A percentile compares a stretch with the other conserved stretches of the same genome.
Evolutionary conservation across 176 grass and related monocot species (phyloP).

Genomic region (Carex littledalei): DNA sequence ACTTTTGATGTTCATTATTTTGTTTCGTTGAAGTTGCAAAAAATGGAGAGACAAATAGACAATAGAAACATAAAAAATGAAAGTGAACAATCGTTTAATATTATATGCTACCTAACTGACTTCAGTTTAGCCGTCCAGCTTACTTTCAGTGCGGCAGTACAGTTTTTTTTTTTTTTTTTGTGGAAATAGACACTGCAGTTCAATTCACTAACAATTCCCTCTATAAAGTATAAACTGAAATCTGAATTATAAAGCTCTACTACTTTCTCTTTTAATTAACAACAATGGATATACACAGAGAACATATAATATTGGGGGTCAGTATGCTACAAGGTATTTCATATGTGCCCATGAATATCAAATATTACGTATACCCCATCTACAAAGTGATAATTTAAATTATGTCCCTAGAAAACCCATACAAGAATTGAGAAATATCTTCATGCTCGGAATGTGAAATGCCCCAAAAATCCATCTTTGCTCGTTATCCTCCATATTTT

Average conservation of each 20-base stretch:
- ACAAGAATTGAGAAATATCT: constrained; percentile 1
- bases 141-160: background rate
- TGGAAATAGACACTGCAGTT: background rate
- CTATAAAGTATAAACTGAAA: background rate
- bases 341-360: background rate
- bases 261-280: background rate
- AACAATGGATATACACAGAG: constrained; percentile 1
- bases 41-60: background rate
- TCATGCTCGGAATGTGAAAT: background rate
- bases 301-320: background rate
- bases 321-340: background rate
- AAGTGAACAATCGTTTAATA: background rate
- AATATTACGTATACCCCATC: background rate
- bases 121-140: background rate
- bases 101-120: background rate
- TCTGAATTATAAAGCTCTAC: background rate
- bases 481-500: background rate
- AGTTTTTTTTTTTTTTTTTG: no score
- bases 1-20: background rate
- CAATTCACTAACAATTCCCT: background rate
- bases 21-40: background rate
- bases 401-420: background rate
- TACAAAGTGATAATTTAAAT: background rate
- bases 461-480: background rate
- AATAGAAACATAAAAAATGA: background rate